A percentile compares a stretch with the other conserved stretches of the same genome.
These are phyloP conservation scores for Amanita inopinata DNA, from an alignment of 768 basidiomycete genomes.

Conservation along the genomic window DNA sequence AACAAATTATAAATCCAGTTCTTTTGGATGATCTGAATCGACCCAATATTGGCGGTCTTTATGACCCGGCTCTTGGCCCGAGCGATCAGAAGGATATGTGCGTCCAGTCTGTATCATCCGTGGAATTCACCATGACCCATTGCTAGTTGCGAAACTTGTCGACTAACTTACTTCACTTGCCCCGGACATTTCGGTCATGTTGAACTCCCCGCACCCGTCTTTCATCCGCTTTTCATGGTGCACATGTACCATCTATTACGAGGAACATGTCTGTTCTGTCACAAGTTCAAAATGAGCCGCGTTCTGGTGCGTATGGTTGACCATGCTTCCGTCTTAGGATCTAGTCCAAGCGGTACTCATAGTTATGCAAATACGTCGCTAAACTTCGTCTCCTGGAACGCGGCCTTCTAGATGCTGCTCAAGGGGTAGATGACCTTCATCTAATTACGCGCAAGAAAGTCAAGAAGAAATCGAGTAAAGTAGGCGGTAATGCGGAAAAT, in stretches of 20 bases:
- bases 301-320: constrained; percentile 40
- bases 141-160: constrained; percentile 85
- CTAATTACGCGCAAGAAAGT: constrained; percentile 25
- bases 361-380: constrained; percentile 79
- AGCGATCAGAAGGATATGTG: constrained; percentile 85
- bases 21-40: constrained; percentile 90
- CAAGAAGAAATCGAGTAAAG: constrained; percentile 19
- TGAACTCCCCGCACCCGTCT: constrained; percentile 89
- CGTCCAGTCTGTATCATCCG: constrained; percentile 23
- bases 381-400: constrained; percentile 84
- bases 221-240: constrained; percentile 91
- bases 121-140: constrained; percentile 12
- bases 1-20: constrained; percentile 89
- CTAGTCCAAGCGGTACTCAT: constrained; percentile 9
- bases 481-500: constrained; percentile 30
- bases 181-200: constrained; percentile 99
- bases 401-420: constrained; percentile 77
- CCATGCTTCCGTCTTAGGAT: constrained; percentile 1
- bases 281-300: constrained; percentile 75
- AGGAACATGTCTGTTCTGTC: constrained; percentile 89
- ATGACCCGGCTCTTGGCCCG: constrained; percentile 93
- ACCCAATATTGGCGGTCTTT: constrained; percentile 87
- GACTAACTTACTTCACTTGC: constrained; percentile 86
- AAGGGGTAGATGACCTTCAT: constrained; percentile 62
- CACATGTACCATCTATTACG: constrained; percentile 84